Evolutionary conservation across 345 rosid genomes (phyloP).

Genomic region (Brassica rapa): DNA sequence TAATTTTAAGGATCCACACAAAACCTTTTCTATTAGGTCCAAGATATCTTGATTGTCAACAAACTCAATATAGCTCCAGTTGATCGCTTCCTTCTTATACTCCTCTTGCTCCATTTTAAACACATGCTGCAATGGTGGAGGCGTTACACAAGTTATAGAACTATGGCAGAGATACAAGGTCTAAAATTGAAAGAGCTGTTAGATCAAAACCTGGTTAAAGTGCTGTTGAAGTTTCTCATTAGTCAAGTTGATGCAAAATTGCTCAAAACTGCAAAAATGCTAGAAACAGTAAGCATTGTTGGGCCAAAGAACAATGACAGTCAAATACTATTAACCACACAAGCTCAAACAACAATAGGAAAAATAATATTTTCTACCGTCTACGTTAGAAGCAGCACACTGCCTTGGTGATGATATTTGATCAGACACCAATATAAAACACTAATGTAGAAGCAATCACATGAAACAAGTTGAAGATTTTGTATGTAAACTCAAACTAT

Average conservation of each 20-base stretch:
- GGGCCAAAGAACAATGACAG: slow-evolving; percentile 7
- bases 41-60: slow-evolving; percentile 94
- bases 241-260: slow-evolving; percentile 98
- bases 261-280: slow-evolving; percentile 85
- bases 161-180: slow-evolving; percentile 22
- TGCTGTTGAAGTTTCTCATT: slow-evolving; percentile 99
- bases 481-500: neutral
- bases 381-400: slow-evolving; percentile 19
- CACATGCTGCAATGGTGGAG: slow-evolving; percentile 72
- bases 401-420: slow-evolving; percentile 23
- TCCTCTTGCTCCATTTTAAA: slow-evolving; percentile 99
- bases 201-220: slow-evolving; percentile 85
- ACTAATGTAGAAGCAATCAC: slow-evolving; percentile 18
- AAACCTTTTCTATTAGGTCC: slow-evolving; percentile 97
- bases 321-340: neutral
- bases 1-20: neutral
- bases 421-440: slow-evolving; percentile 17
- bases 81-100: slow-evolving; percentile 87
- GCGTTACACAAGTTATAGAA: slow-evolving; percentile 22
- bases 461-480: neutral
- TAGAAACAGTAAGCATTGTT: slow-evolving; percentile 33
- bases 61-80: slow-evolving; percentile 99
- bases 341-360: slow-evolving; percentile 24
- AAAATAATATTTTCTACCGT: slow-evolving; percentile 3
- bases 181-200: slow-evolving; percentile 4